These are phyloP conservation scores for Ogataea nitratoaversa DNA, from an alignment of 805 yeast genomes.

Conservation along the genomic window DNA sequence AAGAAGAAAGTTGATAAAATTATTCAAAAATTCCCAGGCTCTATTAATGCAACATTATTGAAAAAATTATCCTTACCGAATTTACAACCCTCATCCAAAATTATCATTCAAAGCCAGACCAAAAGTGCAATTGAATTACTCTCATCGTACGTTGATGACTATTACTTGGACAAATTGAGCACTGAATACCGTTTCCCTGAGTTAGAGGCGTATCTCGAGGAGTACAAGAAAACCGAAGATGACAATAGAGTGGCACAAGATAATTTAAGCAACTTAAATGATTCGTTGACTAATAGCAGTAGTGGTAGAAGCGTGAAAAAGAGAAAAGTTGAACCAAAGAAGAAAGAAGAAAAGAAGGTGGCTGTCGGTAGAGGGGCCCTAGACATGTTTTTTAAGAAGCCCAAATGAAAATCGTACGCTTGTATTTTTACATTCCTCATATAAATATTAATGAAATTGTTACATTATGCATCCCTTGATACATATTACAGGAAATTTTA, in stretches of 20 bases:
- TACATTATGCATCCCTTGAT: too few species aligned
- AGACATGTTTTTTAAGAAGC: slow-evolving; percentile 58
- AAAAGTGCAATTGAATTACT: slow-evolving; percentile 44
- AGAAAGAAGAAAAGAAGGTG: slow-evolving; percentile 34
- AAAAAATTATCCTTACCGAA: slow-evolving; percentile 24
- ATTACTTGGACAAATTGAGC: slow-evolving; percentile 25
- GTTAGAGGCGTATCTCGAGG: slow-evolving; percentile 17
- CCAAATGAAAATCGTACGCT: slow-evolving; percentile 3
- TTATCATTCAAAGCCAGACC: slow-evolving; percentile 33
- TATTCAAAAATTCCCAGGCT: slow-evolving; percentile 33
- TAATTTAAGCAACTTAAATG: slow-evolving; percentile 30
- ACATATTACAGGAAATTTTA: too few species aligned
- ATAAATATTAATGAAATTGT: too few species aligned
- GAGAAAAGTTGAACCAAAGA: slow-evolving; percentile 26
- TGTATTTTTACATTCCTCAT: too few species aligned
- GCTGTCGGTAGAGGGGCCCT: slow-evolving; percentile 63
- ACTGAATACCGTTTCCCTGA: slow-evolving; percentile 17
- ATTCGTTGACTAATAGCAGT: slow-evolving; percentile 19
- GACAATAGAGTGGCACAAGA: slow-evolving; percentile 26
- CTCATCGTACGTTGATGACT: slow-evolving; percentile 37
- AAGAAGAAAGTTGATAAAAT: slow-evolving; percentile 36
- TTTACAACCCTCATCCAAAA: slow-evolving; percentile 28
- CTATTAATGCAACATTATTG: slow-evolving; percentile 14
- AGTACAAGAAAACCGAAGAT: slow-evolving; percentile 16
- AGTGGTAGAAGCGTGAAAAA: slow-evolving; percentile 10